Percentiles rank a stretch among this genome's conserved stretches.
These are phyloP conservation scores for Penicillium crustosum DNA, from an alignment of 2,329 filamentous ascomycete species.

Conservation along the genomic window DNA sequence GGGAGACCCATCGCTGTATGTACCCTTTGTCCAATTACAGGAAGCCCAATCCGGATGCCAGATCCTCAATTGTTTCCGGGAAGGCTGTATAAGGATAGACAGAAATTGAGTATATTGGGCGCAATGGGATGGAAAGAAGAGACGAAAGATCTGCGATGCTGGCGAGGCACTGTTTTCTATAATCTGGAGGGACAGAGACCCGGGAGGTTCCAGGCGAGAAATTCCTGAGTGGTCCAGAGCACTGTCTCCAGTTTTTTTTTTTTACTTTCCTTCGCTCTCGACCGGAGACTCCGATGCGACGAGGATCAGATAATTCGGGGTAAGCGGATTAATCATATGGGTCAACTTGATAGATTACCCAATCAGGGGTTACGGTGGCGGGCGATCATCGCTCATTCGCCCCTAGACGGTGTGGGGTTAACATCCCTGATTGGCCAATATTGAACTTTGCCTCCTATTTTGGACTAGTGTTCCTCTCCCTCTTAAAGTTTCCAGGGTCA, in stretches of 20 bases:
- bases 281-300: constrained; percentile 1
- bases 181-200: neutral
- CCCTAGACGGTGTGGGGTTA: too few species aligned
- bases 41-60: neutral
- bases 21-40: neutral
- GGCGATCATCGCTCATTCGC: neutral
- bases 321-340: neutral
- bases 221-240: neutral
- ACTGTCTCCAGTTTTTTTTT: neutral
- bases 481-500: neutral
- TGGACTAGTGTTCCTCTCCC: neutral
- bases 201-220: neutral
- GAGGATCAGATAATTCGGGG: constrained; percentile 10
- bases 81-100: neutral
- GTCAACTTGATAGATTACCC: neutral
- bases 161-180: neutral
- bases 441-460: neutral
- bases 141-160: neutral
- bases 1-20: constrained; percentile 10
- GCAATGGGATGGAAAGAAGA: neutral
- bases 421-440: neutral
- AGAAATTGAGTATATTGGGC: neutral
- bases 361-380: neutral
- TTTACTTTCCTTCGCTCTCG: neutral
- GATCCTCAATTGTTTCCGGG: neutral